Base-by-base conservation (phyloP, 805 yeast species). In the Candida palmyrensis region DNA sequence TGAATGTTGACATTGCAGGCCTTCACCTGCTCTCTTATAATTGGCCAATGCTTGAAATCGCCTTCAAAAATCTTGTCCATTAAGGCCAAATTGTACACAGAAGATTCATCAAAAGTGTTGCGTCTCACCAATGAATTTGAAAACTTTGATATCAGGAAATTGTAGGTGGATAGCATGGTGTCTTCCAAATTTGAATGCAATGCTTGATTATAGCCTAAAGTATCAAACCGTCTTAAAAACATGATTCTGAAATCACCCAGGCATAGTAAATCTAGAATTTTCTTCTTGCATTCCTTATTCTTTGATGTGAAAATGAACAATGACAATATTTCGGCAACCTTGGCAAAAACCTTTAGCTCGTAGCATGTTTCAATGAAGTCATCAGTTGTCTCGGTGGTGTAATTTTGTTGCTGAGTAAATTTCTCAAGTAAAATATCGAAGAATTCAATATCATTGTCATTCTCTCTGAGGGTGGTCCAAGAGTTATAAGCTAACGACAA, bases 261-360 rank as follows among this genome's bases (percentile, higher is more conserved):
- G 12, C 57, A 49, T 25, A 82, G 48, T 8, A 67, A 51, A 1
- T 62, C 47, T 10, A 65, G 53, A 10, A 83, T 73, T 12, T 64
- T 55, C 15, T 55, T 47, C 32, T 60, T 64, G 27, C 70, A 62
- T 12, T 48, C 47, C 6, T 57, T 66, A 35, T 62, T 66, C 25
- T 68, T 65, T 4, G 79, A 71, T 4, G 79, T 79, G 57, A 77
- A 83, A 14, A 85, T 57, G 29, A 80, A 73, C 26, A 85, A 62
- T 0, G 96, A 87, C 32, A 87, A 63, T 7, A 87, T 77, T 47
- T 85, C 92, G 2, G 85, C 75, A 13, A 84, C 74, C 42, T 79
- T 77, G 1, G 95, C 75, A 6, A 77, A 62, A 29, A 82, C 55
- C 38, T 72, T 75, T 45, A 74, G 69, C 33, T 72, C 71, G 43